These are phyloP conservation scores for Cryptosporidium canis DNA, from an alignment of 169 alveolate genomes.

Conservation along the genomic window DNA sequence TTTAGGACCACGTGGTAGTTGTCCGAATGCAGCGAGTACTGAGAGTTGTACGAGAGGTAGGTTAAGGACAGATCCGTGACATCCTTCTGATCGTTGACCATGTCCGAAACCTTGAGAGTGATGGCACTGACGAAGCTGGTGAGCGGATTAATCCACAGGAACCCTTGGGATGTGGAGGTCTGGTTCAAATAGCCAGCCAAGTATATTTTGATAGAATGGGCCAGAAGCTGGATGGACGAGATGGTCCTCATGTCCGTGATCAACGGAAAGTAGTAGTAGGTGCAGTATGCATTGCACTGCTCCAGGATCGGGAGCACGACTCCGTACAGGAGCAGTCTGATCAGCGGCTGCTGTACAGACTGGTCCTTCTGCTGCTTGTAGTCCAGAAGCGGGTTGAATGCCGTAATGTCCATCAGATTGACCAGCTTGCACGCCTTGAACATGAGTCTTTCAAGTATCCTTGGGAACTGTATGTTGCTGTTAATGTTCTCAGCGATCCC, in stretches of 20 bases:
- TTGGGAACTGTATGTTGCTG: slow-evolving; percentile 15
- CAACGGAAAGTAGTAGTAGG: slow-evolving; percentile 28
- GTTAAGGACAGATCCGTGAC: slow-evolving; percentile 24
- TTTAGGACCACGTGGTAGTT: slow-evolving; percentile 23
- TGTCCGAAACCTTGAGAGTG: slow-evolving; percentile 18
- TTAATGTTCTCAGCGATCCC: slow-evolving; percentile 48
- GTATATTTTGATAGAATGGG: slow-evolving; percentile 20
- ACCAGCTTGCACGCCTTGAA: slow-evolving; percentile 35
- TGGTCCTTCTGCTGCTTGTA: slow-evolving; percentile 28
- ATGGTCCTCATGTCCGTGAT: slow-evolving; percentile 20
- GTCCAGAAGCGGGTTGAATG: slow-evolving; percentile 23
- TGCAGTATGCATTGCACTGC: slow-evolving; percentile 49
- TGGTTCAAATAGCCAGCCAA: slow-evolving; percentile 2
- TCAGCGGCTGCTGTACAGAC: slow-evolving; percentile 35
- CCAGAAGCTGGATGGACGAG: slow-evolving; percentile 17
- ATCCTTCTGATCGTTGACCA: slow-evolving; percentile 35
- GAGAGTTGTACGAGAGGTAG: slow-evolving; percentile 33
- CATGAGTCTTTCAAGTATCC: slow-evolving; percentile 16
- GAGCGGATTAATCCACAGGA: slow-evolving; percentile 15
- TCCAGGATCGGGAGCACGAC: slow-evolving; percentile 22
- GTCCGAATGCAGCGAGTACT: slow-evolving; percentile 28
- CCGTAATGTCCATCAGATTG: slow-evolving; percentile 10
- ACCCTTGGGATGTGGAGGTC: slow-evolving; percentile 8
- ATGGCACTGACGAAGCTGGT: neutral
- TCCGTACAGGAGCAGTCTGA: slow-evolving; percentile 24